These are phyloP conservation scores for Ganoderma meredithae DNA, from an alignment of 1,284 basidiomycete species.

Conservation along the genomic window DNA sequence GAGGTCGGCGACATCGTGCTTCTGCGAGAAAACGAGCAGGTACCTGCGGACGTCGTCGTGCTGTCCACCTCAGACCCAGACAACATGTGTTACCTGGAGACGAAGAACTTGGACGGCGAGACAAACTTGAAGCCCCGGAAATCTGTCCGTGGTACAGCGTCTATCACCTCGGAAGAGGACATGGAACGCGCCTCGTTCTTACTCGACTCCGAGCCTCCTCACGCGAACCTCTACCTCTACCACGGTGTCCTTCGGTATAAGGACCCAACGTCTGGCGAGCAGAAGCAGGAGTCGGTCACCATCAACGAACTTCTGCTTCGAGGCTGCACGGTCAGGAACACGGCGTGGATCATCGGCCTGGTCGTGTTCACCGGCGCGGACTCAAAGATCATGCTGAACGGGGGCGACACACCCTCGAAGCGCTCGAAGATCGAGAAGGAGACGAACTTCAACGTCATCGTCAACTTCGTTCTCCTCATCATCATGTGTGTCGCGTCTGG, in stretches of 20 bases:
- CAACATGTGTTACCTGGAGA: conserved; percentile 89
- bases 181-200: conserved; percentile 87
- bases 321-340: conserved; percentile 94
- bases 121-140: conserved; percentile 93
- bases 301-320: conserved; percentile 95
- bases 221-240: conserved; percentile 93
- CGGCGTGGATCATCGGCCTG: conserved; percentile 92
- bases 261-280: conserved; percentile 56
- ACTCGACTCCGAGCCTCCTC: conserved; percentile 92
- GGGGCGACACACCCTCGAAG: conserved; percentile 91
- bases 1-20: conserved; percentile 97
- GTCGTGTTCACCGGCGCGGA: conserved; percentile 96
- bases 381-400: conserved; percentile 98
- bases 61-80: conserved; percentile 88
- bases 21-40: conserved; percentile 92
- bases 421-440: conserved; percentile 97
- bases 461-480: conserved; percentile 89
- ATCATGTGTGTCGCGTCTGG: conserved; percentile 81
- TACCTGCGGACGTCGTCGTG: conserved; percentile 94
- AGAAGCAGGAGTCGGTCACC: conserved; percentile 73
- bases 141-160: conserved; percentile 79
- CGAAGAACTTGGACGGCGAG: conserved; percentile 97
- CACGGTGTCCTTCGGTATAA: conserved; percentile 86
- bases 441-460: conserved; percentile 98
- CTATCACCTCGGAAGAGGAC: conserved; percentile 89